Base-by-base conservation (phyloP, 768 basidiomycete species). In the Tulasnella sp. region DNA sequence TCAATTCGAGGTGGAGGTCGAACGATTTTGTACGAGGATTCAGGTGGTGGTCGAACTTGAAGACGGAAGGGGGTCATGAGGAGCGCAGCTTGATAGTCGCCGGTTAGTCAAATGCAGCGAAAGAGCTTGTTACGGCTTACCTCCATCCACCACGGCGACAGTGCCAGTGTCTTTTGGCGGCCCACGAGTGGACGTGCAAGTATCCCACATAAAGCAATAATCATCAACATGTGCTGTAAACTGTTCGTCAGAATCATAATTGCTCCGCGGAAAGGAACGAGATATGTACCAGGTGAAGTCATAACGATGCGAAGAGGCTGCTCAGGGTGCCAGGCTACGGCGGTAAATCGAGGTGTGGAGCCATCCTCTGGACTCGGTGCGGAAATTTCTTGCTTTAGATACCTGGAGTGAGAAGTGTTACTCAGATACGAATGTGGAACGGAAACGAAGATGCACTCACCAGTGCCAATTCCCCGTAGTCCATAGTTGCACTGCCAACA, bases 41-140 rank as follows among this genome's bases (percentile, higher is more conserved):
- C 96, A 0, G 97, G 97, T n/a, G 97, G 97, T n/a, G 97, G 97
- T 5, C 97, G 88, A 81, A 97, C 98, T 83, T 97, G 93, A 0
- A 89, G 88, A 52, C 96, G 88, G 87, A 99, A 99, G 19, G 97
- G 93, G 1, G 97, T 99, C 52, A 99, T 85, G 3, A 96, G 88
- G 75, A 94, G 84, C 29, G 85, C 85, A 1, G 89, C 96, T 97
- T 82, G 64, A 36, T 22, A 71, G 69, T 38, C 8, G 9, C 77
- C 3, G 15, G 25, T 58, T 54, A 64, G 58, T 12, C 29, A 64
- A 64, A 64, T 22, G 11, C 2, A 4, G 31, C 52, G 8, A 40
- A 22, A 49, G 31, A 38, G 45, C 11, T 38, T n/a, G 14, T 36
- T 14, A 17, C 1, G 9, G 85, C 91, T 74, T 80, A 97, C 94